Evolutionary conservation across 768 basidiomycete species (phyloP), one percentile per base, ranked within the genome.

Genomic region (Lentinula raphanica): DNA sequence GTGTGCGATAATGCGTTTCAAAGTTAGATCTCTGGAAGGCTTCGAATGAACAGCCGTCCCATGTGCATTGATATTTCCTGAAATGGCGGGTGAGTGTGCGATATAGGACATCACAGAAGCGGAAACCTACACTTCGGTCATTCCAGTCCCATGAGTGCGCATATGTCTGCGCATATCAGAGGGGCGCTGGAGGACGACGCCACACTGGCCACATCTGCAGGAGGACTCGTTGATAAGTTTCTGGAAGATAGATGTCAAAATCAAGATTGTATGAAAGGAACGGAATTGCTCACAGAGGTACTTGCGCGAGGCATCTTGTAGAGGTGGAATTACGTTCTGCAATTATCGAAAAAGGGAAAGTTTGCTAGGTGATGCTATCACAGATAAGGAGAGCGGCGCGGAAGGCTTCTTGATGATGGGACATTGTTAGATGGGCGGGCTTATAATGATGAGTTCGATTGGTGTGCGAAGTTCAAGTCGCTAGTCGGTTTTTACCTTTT

Each of bases 381-480:
- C 25, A 31, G 40, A 56, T 31, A 23, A 15, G 28, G 40, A 56
- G 54, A 42, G 32, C 19, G 42, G 40, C 31, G 4, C 2, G 27
- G 15, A 44, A 31, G 42, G 32, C 40, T n/a, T 4, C 36, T 31
- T 29, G 40, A 45, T 45, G 44, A 32, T 21, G 54, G 38, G 42
- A 45, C 39, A 42, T 56, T 28, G 13, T 42, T 21, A 5, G 45
- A 29, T 56, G 44, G 28, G n/a, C 25, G 19, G 21, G 42, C 7
- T 46, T 56, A 21, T 56, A 44, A 13, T 38, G 31, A 13, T 56
- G 32, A 56, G 54, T 40, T 29, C 40, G 54, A 56, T 56, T 56
- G 54, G 54, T 56, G 39, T 56, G 39, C 42, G 44, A 53, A 53
- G 23, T 4, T 11, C 17, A 39, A 36, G 27, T n/a, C 28, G 27